Evolutionary conservation across 768 basidiomycete species (phyloP).

Genomic region (Trametopsis cervina): DNA sequence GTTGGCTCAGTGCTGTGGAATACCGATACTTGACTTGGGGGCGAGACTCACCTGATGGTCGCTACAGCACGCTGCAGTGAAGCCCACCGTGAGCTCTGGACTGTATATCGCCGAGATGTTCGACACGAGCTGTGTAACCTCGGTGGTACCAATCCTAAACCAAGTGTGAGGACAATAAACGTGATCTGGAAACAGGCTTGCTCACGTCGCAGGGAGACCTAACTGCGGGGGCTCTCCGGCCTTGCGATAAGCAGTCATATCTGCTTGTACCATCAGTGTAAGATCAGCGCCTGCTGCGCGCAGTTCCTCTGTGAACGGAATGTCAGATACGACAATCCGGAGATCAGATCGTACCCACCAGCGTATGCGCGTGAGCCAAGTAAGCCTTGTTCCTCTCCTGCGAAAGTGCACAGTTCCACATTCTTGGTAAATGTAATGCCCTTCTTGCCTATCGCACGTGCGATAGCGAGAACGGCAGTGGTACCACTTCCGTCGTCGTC

Average conservation of each 20-base stretch:
- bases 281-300: slow-evolving; percentile 54
- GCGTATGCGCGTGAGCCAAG: slow-evolving; percentile 76
- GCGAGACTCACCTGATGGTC: slow-evolving; percentile 76
- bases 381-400: slow-evolving; percentile 90
- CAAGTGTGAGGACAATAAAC: background rate
- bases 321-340: background rate
- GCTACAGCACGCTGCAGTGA: slow-evolving; percentile 76
- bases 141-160: slow-evolving; percentile 68
- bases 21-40: too few species aligned
- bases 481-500: slow-evolving; percentile 64
- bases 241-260: slow-evolving; percentile 85
- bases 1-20: background rate
- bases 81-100: slow-evolving; percentile 68
- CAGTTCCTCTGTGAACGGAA: slow-evolving; percentile 42
- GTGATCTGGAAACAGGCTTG: slow-evolving; percentile 6
- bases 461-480: slow-evolving; percentile 72
- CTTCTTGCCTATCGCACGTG: slow-evolving; percentile 61
- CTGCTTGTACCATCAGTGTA: slow-evolving; percentile 82
- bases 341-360: slow-evolving; percentile 39
- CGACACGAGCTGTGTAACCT: slow-evolving; percentile 66
- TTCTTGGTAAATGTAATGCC: slow-evolving; percentile 66
- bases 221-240: slow-evolving; percentile 78
- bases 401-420: slow-evolving; percentile 78
- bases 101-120: slow-evolving; percentile 77
- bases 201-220: slow-evolving; percentile 67